Percentiles rank a stretch among this genome's conserved stretches.
phyloP scores from a whole-genome alignment of 106 monocot species.

The Platanthera zijinensis region DNA sequence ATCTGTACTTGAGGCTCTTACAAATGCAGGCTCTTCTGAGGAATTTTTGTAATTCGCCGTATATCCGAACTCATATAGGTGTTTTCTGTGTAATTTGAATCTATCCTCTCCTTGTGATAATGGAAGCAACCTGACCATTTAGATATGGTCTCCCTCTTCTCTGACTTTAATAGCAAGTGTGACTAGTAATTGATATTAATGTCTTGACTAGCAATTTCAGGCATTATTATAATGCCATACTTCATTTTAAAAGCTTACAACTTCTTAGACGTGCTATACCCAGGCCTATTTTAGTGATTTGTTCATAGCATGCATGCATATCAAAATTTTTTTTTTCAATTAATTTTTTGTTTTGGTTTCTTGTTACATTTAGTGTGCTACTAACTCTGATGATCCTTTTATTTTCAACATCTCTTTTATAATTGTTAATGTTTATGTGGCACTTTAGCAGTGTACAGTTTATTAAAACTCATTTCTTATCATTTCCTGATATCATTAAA shows the following conservation, averaged over 20 bases:
- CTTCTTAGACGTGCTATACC: neutral
- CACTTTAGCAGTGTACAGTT: neutral
- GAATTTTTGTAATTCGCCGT: no score
- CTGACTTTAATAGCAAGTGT: neutral
- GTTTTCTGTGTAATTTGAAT: neutral
- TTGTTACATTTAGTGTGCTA: neutral
- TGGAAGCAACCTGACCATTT: neutral
- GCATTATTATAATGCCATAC: neutral
- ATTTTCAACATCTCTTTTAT: neutral
- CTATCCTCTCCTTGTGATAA: neutral
- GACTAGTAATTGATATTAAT: neutral
- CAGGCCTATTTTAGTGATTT: neutral
- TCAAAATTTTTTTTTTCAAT: neutral
- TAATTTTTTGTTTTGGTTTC: neutral
- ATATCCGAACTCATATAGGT: neutral
- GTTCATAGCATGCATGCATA: neutral
- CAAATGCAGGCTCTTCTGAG: no score
- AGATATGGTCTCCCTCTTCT: neutral
- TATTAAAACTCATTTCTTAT: neutral
- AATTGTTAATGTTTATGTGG: neutral
- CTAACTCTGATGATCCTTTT: neutral
- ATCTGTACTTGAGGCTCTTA: no score
- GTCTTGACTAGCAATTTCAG: neutral
- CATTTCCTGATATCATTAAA: constrained; percentile 2
- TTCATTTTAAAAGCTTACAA: neutral